Evolutionary conservation across 2,329 filamentous ascomycete genomes (phyloP).

Genomic region (Nannizziopsis arthrosporioides): DNA sequence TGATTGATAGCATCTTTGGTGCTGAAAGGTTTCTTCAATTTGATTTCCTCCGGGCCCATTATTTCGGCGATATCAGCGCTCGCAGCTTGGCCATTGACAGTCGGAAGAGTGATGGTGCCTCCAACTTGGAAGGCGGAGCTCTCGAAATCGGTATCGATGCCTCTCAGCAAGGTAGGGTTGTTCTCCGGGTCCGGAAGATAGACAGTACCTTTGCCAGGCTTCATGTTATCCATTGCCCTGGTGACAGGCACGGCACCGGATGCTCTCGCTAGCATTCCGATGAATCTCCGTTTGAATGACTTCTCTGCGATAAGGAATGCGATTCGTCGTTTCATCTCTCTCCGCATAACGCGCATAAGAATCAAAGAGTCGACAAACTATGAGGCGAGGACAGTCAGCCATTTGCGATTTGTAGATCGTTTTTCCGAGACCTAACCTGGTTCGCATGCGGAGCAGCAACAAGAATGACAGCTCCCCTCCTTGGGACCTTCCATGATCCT

Average conservation of each 20-base stretch:
- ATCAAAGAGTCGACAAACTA: constrained; percentile 93
- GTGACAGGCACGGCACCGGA: constrained; percentile 89
- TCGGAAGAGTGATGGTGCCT: constrained; percentile 77
- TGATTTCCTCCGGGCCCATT: constrained; percentile 63
- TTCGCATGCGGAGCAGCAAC: constrained; percentile 96
- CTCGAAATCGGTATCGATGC: constrained; percentile 73
- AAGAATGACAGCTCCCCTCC: constrained; percentile 79
- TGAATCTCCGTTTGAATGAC: constrained; percentile 79
- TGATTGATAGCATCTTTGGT: constrained; percentile 63
- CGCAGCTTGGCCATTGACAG: constrained; percentile 65
- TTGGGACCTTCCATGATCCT: constrained; percentile 88
- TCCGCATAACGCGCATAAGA: constrained; percentile 78
- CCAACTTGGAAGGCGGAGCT: constrained; percentile 58
- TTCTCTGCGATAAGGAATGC: constrained; percentile 92
- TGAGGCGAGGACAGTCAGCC: constrained; percentile 2
- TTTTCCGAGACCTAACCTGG: constrained; percentile 44
- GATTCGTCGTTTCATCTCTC: constrained; percentile 76
- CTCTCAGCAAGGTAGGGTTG: constrained; percentile 68
- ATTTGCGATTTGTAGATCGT: no score
- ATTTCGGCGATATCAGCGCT: constrained; percentile 79
- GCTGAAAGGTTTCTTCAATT: constrained; percentile 79
- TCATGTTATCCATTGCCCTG: constrained; percentile 78
- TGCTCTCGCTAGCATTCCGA: constrained; percentile 72
- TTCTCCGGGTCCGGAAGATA: constrained; percentile 81
- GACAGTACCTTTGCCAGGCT: constrained; percentile 63